These are phyloP conservation scores for Astrephomene gubernaculifera DNA, from an alignment of 139 green algal species.

Conservation along the genomic window DNA sequence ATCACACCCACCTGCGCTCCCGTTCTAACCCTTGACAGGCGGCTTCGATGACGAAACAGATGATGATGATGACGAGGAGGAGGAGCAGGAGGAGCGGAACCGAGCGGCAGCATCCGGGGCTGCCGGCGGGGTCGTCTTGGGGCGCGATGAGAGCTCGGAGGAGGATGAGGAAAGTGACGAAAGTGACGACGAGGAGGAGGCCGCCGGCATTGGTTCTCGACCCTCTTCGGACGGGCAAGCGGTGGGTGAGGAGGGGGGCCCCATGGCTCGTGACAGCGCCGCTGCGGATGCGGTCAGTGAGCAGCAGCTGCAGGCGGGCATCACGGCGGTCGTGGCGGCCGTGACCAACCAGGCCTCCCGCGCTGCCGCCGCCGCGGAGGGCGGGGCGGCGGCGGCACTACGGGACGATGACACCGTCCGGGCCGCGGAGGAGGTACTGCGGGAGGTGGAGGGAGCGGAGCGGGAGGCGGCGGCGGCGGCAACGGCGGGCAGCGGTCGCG, in stretches of 20 bases:
- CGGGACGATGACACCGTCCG: not conserved
- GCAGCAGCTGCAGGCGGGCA: constrained; percentile 36
- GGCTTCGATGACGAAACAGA: constrained; percentile 25
- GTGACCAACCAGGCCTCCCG: constrained; percentile 29
- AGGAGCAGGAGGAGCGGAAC: not conserved
- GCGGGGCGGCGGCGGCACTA: not conserved
- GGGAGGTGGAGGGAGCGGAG: constrained; percentile 4
- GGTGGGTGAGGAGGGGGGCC: not conserved
- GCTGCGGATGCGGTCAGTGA: not conserved
- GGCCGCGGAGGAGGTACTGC: constrained; percentile 23
- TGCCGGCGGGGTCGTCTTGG: no score
- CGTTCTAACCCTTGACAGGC: no score
- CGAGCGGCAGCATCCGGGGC: not conserved
- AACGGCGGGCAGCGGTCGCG: no score
- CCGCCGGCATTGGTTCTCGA: no score
- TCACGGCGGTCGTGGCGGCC: constrained; percentile 36
- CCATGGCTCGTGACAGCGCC: no score
- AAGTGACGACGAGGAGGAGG: constrained; percentile 4
- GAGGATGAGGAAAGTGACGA: not conserved
- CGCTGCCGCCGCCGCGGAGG: not conserved
- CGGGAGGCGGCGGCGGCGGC: not conserved
- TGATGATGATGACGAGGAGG: constrained; percentile 14
- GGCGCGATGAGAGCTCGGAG: not conserved
- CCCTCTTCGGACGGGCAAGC: no score
- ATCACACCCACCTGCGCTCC: no score